Base-by-base conservation (phyloP, 768 basidiomycete genomes). In the Lactarius deliciosus region DNA sequence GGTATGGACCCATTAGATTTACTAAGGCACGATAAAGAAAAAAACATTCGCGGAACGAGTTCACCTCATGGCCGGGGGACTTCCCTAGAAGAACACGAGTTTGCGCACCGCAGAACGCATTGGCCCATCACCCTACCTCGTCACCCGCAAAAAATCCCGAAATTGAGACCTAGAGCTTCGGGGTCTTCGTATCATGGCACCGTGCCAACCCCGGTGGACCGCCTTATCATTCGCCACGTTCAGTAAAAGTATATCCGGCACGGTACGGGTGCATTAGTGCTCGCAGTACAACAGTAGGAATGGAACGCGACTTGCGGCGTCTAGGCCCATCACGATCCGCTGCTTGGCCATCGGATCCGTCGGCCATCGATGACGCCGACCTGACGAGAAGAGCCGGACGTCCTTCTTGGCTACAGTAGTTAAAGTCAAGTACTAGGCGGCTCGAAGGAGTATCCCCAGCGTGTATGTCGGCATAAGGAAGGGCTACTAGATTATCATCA, bases 241-340 rank as follows among this genome's bases (percentile, higher is more conserved):
- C 41, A 40, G 15, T 40, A 40, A 45, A 30, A 32, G 45, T 13
- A 22, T 22, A 10, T 11, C 4, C n/a, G 45, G 45, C 45, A 47
- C 45, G 45, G 10, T 11, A n/a, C 45, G n/a, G n/a, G 20, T n/a
- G 10, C 45, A 13, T n/a, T 47, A 22, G 20, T 47, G 45, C 45
- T 22, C 16, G 11, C 45, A 22, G 45, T 47, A 47, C 45, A 47
- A 47, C 45, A 47, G 45, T 22, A 47, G 45, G 45, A 47, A 47
- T 47, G 45, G n/a, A 47, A 47, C n/a, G 45, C n/a, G n/a, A 47
- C 45, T n/a, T 47, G 45, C 45, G 45, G 45, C 45, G n/a, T 47
- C 11, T 47, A n/a, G n/a, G 45, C n/a, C 18, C 40, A 41, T 41
- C 15, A 18, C 41, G 41, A 41, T 41, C 16, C 41, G 41, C 16